Evolutionary conservation across 2,329 filamentous ascomycete species (phyloP), one percentile per base, ranked within the genome.

Genomic region (Fusarium algeriense): DNA sequence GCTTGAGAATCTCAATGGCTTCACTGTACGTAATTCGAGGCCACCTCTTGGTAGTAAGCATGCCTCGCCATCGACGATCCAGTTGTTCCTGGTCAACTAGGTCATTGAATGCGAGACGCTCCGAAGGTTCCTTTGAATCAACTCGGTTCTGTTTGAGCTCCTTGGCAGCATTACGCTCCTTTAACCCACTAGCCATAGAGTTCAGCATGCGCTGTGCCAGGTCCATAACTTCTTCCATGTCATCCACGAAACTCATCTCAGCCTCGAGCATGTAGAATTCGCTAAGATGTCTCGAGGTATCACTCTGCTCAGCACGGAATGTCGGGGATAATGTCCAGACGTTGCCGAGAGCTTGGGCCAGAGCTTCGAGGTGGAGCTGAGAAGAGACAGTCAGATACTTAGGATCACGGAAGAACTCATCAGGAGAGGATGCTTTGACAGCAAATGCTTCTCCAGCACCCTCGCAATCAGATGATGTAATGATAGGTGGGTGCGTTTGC

Each of bases 211-310:
- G 85, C 80, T 98, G 94, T 4, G 94, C 88, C n/a, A 95, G 81
- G 61, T 91, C 85, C 88, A 97, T 96, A 74, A 99, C 85, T 30
- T 87, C 84, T 34, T 87, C 83, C 71, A 97, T 85, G 70, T 90
- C 84, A 49, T 92, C 86, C 44, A 91, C 88, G 79, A 97, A 97
- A 76, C 90, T 91, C 79, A 95, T 85, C 81, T 99, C 96, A 19
- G 91, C 95, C 81, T 99, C 96, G 5, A 99, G 88, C 96, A 99
- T 98, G 83, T 98, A 98, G 77, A 99, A 98, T 78, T 99, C 96
- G 83, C 94, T 97, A 67, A 99, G 85, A 81, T 99, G 96, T 32
- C 96, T 90, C 9, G 94, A 91, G 0, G 96, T 98, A 78, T 98
- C 95, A 81, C 94, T 98, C 78, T 91, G 91, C 80, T 98, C 96